phyloP scores from a whole-genome alignment of 106 monocot genomes.

The Acorus calamus region DNA sequence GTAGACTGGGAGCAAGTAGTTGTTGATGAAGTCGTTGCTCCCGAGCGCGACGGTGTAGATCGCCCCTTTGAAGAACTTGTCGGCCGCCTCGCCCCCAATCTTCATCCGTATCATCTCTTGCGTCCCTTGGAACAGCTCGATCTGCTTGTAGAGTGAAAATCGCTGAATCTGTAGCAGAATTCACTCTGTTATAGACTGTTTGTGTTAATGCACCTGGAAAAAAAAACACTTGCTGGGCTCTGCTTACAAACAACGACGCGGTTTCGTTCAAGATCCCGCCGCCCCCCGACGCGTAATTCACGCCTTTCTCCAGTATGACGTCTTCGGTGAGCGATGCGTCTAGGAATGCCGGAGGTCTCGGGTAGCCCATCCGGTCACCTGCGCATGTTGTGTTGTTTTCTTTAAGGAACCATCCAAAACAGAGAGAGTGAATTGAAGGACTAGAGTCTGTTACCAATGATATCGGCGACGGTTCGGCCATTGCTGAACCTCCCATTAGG shows the following conservation, averaged over 20 bases:
- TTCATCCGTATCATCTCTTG: constrained; percentile 65
- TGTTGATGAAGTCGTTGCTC: constrained; percentile 98
- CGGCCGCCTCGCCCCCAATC: constrained; percentile 41
- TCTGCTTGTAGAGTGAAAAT: constrained; percentile 83
- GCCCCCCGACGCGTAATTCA: constrained; percentile 85
- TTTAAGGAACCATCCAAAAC: too few relatives aligned
- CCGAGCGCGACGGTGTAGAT: constrained; percentile 67
- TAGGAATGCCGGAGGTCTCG: constrained; percentile 72
- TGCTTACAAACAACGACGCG: constrained; percentile 53
- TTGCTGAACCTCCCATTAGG: too few relatives aligned
- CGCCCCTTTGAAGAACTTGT: constrained; percentile 55
- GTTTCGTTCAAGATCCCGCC: constrained; percentile 91
- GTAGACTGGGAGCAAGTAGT: constrained; percentile 77
- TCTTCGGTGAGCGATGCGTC: constrained; percentile 48
- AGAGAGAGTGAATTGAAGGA: too few relatives aligned
- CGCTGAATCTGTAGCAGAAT: constrained; percentile 63
- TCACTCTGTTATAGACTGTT: too few relatives aligned
- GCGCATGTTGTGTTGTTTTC: background rate
- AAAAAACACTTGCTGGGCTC: too few relatives aligned
- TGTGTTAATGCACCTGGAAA: too few relatives aligned
- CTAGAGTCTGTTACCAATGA: too few relatives aligned
- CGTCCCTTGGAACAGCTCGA: constrained; percentile 82
- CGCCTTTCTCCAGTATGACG: constrained; percentile 49
- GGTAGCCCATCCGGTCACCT: constrained; percentile 79
- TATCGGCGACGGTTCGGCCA: too few relatives aligned